These are phyloP conservation scores for Exophiala bonariae DNA, from an alignment of 2,329 filamentous ascomycete genomes.

Conservation along the genomic window DNA sequence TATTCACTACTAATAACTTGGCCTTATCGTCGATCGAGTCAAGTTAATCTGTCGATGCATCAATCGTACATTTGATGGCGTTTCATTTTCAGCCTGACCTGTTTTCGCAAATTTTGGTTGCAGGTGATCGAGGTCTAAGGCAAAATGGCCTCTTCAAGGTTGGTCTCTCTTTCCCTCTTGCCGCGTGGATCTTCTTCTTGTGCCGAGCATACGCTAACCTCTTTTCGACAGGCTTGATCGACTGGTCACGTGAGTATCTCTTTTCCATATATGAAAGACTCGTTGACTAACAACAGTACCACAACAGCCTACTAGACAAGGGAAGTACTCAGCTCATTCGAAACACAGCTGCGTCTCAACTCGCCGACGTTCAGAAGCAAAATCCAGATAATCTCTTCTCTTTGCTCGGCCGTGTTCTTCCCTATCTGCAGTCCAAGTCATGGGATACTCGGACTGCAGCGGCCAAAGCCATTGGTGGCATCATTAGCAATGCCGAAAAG, in stretches of 20 bases:
- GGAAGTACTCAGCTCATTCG: slow-evolving; percentile 94
- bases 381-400: slow-evolving; percentile 98
- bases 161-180: slow-evolving; percentile 12
- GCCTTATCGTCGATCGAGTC: neutral
- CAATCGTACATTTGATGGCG: slow-evolving; percentile 16
- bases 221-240: slow-evolving; percentile 68
- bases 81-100: slow-evolving; percentile 1
- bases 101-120: slow-evolving; percentile 6
- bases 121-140: neutral
- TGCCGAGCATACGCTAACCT: slow-evolving; percentile 19
- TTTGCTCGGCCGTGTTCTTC: slow-evolving; percentile 87
- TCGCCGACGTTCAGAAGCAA: slow-evolving; percentile 96
- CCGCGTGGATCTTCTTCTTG: neutral
- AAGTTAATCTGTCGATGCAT: neutral
- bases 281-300: too few species aligned
- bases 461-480: slow-evolving; percentile 90
- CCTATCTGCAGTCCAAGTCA: slow-evolving; percentile 89
- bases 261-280: too few species aligned
- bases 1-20: neutral
- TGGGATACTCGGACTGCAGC: slow-evolving; percentile 96
- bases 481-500: slow-evolving; percentile 80
- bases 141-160: slow-evolving; percentile 28
- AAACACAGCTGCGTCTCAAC: slow-evolving; percentile 93
- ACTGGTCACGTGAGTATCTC: slow-evolving; percentile 74
- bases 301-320: slow-evolving; percentile 82